Conservation (phyloP, 768 basidiomycete genomes). For the Hortiboletus campestris region DNA sequence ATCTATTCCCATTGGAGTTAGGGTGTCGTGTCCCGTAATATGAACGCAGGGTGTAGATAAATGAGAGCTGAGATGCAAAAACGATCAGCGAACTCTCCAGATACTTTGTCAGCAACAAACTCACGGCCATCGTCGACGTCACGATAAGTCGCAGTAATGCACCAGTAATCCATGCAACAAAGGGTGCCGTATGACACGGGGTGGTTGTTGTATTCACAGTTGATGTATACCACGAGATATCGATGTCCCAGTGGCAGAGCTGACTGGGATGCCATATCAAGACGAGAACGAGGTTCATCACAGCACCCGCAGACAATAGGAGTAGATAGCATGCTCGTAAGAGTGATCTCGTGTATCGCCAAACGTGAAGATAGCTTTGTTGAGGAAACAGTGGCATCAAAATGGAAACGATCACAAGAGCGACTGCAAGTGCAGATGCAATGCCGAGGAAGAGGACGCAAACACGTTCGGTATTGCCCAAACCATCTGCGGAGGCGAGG, state of each 20-base stretch:
- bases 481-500: conserved; percentile 50
- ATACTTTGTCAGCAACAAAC: conserved; percentile 25
- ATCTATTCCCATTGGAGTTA: not conserved
- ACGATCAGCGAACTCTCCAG: conserved; percentile 4
- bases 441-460: conserved; percentile 28
- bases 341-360: conserved; percentile 12
- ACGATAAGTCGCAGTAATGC: conserved; percentile 52
- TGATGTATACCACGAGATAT: conserved; percentile 59
- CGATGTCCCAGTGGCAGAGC: conserved; percentile 65
- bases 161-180: conserved; percentile 55
- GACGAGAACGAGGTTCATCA: conserved; percentile 55
- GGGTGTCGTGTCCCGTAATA: conserved; percentile 22
- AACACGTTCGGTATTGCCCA: conserved; percentile 42
- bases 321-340: conserved; percentile 46
- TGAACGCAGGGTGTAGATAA: conserved; percentile 17
- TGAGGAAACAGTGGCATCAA: conserved; percentile 40
- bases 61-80: conserved; percentile 19
- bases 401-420: conserved; percentile 35
- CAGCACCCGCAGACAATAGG: conserved; percentile 50
- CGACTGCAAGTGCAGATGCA: conserved; percentile 22
- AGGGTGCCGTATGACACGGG: conserved; percentile 25
- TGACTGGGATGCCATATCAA: conserved; percentile 49
- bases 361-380: conserved; percentile 8
- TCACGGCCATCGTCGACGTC: conserved; percentile 52
- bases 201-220: conserved; percentile 21